Evolutionary conservation across 331 rosid genomes (phyloP).

Genomic region (Quercus tomentella): DNA sequence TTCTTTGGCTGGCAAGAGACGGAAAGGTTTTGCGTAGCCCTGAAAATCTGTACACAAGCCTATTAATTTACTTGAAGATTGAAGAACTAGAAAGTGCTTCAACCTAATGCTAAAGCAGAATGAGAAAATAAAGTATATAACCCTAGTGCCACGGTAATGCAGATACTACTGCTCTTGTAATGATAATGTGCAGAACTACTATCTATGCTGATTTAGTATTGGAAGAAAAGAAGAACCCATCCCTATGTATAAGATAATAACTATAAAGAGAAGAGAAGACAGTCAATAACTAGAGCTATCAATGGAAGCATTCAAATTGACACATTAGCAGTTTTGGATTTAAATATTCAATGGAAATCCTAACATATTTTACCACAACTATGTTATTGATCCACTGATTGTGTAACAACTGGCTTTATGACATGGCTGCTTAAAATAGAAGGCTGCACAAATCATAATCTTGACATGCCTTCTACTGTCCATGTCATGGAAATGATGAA

Average conservation of each 20-base stretch:
- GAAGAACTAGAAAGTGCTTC: neutral
- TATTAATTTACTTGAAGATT: neutral
- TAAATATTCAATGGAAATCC: neutral
- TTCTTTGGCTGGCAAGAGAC: slow-evolving; percentile 61
- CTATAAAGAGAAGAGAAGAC: neutral
- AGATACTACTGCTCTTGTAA: neutral
- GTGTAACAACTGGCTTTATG: neutral
- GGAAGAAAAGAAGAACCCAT: neutral
- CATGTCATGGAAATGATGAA: no score
- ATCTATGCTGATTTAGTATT: neutral
- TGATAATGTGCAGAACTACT: neutral
- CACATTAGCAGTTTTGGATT: neutral
- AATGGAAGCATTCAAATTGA: slow-evolving; percentile 1
- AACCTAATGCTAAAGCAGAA: slow-evolving; percentile 2
- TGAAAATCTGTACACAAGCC: slow-evolving; percentile 50
- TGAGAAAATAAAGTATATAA: neutral
- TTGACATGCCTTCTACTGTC: no score
- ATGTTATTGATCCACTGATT: neutral
- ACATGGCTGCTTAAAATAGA: neutral
- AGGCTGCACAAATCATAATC: no score
- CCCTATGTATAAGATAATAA: no score
- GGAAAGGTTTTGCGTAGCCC: slow-evolving; percentile 59
- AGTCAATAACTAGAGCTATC: neutral
- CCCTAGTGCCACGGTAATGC: neutral
- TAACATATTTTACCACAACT: neutral